A percentile compares a stretch with the other conserved stretches of the same genome.
phyloP scores from a whole-genome alignment of 352 stramenopile species.

The Peronospora destructor region DNA sequence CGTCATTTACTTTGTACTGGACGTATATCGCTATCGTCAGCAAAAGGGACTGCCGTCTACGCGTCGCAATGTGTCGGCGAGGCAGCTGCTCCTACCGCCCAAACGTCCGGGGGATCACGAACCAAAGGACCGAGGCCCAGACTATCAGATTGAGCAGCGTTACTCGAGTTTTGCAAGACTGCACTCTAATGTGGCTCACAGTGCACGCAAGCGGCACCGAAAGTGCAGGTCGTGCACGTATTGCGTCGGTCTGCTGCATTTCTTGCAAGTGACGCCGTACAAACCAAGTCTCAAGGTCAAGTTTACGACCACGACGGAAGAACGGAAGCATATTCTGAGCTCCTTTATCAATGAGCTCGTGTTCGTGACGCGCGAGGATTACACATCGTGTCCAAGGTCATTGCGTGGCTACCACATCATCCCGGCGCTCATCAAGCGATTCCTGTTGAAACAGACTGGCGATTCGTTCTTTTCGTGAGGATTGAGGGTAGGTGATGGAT shows the following conservation, averaged over 20 bases:
- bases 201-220: constrained; percentile 45
- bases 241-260: constrained; percentile 38
- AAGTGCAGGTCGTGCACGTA: constrained; percentile 40
- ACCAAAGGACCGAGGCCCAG: constrained; percentile 24
- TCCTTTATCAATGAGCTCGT: constrained; percentile 45
- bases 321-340: constrained; percentile 37
- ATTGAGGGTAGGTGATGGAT: neutral
- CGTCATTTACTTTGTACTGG: constrained; percentile 50
- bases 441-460: constrained; percentile 42
- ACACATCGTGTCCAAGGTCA: constrained; percentile 28
- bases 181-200: constrained; percentile 37
- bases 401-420: constrained; percentile 42
- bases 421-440: constrained; percentile 37
- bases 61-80: constrained; percentile 14
- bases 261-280: constrained; percentile 32
- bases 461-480: constrained; percentile 39
- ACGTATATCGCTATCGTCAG: constrained; percentile 51
- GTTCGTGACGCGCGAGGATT: constrained; percentile 19
- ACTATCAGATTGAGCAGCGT: constrained; percentile 58
- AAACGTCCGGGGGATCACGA: constrained; percentile 7
- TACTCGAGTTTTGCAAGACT: constrained; percentile 59
- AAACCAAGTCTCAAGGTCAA: constrained; percentile 48
- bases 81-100: constrained; percentile 1
- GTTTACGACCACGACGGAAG: constrained; percentile 37
- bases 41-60: constrained; percentile 44